A percentile compares a stretch with the other conserved stretches of the same genome.
Evolutionary conservation across 129 eudicot species (phyloP).

Genomic region (Logfia minima): DNA sequence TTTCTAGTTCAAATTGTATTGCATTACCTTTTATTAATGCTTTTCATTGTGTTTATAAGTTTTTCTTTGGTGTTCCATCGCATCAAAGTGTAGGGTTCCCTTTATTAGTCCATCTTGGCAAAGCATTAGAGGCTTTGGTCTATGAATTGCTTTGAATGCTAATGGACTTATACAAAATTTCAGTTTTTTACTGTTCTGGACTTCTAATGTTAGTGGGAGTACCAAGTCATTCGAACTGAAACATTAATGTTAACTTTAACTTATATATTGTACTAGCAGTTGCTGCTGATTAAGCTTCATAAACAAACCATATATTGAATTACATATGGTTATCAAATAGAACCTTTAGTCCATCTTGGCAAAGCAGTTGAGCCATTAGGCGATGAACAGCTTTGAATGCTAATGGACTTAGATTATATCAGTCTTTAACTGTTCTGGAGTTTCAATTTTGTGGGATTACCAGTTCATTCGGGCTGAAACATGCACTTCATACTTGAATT

Average conservation of each 20-base stretch:
- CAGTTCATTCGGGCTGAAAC: conserved; percentile 3
- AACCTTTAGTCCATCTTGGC: conserved; percentile 39
- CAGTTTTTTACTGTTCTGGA: conserved; percentile 36
- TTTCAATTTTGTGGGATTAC: conserved; percentile 7
- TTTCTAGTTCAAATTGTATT: not conserved
- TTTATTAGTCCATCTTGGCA: conserved; percentile 43
- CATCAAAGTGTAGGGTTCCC: not conserved
- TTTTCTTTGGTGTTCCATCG: not conserved
- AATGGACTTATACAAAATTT: conserved; percentile 31
- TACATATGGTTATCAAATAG: not conserved
- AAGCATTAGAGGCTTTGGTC: conserved; percentile 32
- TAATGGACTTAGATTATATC: conserved; percentile 33
- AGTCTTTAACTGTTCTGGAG: conserved; percentile 41
- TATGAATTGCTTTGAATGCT: conserved; percentile 46
- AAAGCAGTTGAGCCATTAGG: conserved; percentile 25
- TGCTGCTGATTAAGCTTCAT: not conserved
- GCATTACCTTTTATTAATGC: not conserved
- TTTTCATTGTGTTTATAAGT: not conserved
- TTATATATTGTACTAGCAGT: not conserved
- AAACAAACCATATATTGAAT: not conserved
- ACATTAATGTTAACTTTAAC: not conserved
- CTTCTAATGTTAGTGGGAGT: conserved; percentile 2
- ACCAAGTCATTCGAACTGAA: conserved; percentile 37
- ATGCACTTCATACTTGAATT: not conserved
- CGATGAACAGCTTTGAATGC: conserved; percentile 42